Evolutionary conservation across 1,284 basidiomycete species (phyloP).

Genomic region (Chiua sp.): DNA sequence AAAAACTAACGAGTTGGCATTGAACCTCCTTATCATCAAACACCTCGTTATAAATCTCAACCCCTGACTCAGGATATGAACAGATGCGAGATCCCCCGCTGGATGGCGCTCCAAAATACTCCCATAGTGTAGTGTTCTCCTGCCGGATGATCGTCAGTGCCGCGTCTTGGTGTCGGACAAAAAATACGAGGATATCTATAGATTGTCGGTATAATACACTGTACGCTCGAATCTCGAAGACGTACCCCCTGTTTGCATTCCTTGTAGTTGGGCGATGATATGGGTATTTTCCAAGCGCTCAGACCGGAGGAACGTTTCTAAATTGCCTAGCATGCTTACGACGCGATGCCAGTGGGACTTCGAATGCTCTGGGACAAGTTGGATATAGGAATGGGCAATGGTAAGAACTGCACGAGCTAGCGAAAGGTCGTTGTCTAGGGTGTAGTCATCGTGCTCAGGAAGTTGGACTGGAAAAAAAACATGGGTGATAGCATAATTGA

Average conservation of each 20-base stretch:
- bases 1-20: constrained; percentile 27
- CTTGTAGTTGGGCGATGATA: constrained; percentile 13
- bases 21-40: constrained; percentile 24
- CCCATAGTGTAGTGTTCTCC: constrained; percentile 23
- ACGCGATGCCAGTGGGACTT: constrained; percentile 1
- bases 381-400: constrained; percentile 5
- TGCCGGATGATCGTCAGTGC: constrained; percentile 21
- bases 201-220: too few species aligned
- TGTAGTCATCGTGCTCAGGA: constrained; percentile 2
- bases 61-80: constrained; percentile 35
- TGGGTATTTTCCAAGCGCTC: not conserved
- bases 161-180: constrained; percentile 7
- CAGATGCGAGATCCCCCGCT: constrained; percentile 25
- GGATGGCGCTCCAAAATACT: constrained; percentile 33
- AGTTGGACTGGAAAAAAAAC: constrained; percentile 15
- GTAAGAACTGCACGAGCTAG: not conserved
- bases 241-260: too few species aligned
- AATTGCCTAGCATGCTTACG: constrained; percentile 3
- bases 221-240: too few species aligned
- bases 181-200: constrained; percentile 9
- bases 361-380: not conserved
- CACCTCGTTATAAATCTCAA: constrained; percentile 18
- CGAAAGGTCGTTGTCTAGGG: not conserved
- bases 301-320: not conserved
- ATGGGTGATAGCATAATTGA: constrained; percentile 8